Conservation (phyloP, 2,329 filamentous ascomycete genomes). For the Colletotrichum abscissum region DNA sequence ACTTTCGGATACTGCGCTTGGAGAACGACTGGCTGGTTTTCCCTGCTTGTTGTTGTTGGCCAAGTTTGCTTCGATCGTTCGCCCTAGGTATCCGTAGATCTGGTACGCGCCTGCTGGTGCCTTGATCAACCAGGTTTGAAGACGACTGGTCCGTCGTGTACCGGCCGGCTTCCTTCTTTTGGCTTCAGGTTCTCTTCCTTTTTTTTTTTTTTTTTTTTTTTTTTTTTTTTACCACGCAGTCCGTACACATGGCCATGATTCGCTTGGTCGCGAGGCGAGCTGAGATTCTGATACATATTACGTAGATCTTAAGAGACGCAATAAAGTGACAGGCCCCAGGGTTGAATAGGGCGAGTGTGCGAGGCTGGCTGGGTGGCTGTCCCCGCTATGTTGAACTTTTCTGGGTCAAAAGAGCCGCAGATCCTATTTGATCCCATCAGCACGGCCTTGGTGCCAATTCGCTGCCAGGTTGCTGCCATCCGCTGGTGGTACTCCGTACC, state of each 20-base stretch:
- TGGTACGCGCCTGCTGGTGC: neutral
- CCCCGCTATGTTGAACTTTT: conserved; percentile 2
- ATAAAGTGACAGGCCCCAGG: neutral
- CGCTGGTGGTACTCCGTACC: neutral
- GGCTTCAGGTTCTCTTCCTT: neutral
- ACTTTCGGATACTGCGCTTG: neutral
- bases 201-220: neutral
- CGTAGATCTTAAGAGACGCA: neutral
- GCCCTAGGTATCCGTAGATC: neutral
- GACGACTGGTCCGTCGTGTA: neutral
- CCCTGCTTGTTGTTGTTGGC: neutral
- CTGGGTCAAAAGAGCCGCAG: conserved; percentile 1
- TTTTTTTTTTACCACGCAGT: neutral
- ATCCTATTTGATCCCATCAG: conserved; percentile 28
- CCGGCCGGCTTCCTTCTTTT: neutral
- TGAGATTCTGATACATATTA: neutral
- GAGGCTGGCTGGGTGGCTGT: neutral
- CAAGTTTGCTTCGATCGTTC: neutral
- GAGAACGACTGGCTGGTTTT: neutral
- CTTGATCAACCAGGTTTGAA: neutral
- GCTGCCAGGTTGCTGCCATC: conserved; percentile 26
- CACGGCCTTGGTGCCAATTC: conserved; percentile 24
- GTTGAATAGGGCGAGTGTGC: neutral
- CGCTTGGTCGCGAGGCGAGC: neutral
- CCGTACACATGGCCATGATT: neutral